These are phyloP conservation scores for Phytophthora pluvialis DNA, from an alignment of 352 stramenopile genomes.

Conservation along the genomic window DNA sequence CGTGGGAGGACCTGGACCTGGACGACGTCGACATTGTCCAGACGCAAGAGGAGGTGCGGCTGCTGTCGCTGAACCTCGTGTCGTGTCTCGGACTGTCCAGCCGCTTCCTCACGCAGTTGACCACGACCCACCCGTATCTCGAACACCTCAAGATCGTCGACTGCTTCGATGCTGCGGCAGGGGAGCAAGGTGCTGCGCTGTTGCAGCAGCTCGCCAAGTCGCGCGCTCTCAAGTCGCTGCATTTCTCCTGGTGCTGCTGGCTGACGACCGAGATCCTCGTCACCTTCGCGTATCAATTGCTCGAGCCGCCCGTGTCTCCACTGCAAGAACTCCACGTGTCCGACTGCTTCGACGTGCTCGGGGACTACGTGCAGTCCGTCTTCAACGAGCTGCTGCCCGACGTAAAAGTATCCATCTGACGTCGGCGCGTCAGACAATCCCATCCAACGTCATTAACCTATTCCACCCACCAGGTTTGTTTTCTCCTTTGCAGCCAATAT, in stretches of 20 bases:
- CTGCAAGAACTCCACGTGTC: constrained; percentile 63
- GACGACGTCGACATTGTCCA: constrained; percentile 73
- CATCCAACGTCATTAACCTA: constrained; percentile 25
- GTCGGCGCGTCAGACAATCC: not conserved
- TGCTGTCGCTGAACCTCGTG: constrained; percentile 71
- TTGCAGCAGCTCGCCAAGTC: constrained; percentile 58
- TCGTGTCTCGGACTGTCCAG: constrained; percentile 69
- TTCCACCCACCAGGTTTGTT: constrained; percentile 1
- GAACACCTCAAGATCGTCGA: constrained; percentile 70
- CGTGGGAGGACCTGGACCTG: constrained; percentile 76
- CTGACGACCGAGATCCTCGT: constrained; percentile 80
- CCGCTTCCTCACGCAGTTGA: constrained; percentile 52
- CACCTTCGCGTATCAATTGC: constrained; percentile 70
- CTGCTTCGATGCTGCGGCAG: constrained; percentile 65
- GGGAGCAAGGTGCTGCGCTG: constrained; percentile 49
- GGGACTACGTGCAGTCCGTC: constrained; percentile 72
- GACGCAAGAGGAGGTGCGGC: constrained; percentile 55
- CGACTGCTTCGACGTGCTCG: constrained; percentile 79
- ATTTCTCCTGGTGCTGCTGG: constrained; percentile 86
- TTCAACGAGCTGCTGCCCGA: constrained; percentile 64
- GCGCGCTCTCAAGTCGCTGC: constrained; percentile 64
- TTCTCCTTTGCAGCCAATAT: not conserved
- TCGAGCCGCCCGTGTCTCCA: constrained; percentile 53
- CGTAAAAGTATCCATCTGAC: constrained; percentile 48
- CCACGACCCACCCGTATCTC: constrained; percentile 53